These are phyloP conservation scores for Eimeria nieschulzi DNA, from an alignment of 169 alveolate species.

Conservation along the genomic window DNA sequence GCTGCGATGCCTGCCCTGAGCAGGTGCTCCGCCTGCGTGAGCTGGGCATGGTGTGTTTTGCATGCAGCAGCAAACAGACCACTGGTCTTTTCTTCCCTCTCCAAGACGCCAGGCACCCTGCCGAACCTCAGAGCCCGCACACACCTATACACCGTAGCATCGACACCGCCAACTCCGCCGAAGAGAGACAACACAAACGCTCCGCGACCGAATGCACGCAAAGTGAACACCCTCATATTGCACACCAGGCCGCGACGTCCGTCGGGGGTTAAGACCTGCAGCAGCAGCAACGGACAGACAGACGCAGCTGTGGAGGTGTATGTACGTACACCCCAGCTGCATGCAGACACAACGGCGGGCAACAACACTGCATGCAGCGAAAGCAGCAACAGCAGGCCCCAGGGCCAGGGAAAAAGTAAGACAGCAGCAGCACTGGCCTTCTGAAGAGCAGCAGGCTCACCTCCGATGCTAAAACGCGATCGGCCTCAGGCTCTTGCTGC, in stretches of 20 bases:
- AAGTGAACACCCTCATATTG: background rate
- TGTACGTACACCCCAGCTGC: background rate
- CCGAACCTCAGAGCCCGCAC: conserved; percentile 15
- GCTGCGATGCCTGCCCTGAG: conserved; percentile 6
- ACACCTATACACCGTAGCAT: conserved; percentile 21
- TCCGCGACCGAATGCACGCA: conserved; percentile 8
- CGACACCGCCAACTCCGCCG: conserved; percentile 29
- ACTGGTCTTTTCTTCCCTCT: background rate
- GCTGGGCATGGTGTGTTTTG: background rate
- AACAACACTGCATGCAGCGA: background rate
- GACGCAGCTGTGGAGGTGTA: background rate
- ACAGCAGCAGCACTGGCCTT: background rate
- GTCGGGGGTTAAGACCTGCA: background rate
- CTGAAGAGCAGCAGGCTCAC: conserved; percentile 4
- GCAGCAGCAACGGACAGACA: background rate
- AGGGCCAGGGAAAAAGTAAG: too few species aligned
- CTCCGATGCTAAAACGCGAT: background rate
- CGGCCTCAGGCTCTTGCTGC: conserved; percentile 6
- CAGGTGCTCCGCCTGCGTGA: background rate
- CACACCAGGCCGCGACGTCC: background rate
- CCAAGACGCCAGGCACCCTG: background rate
- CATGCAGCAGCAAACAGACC: background rate
- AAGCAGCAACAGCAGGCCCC: background rate
- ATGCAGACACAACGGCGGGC: background rate
- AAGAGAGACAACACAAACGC: background rate